Percentiles rank a stretch among this genome's conserved stretches.
These are phyloP conservation scores for Cyclotella baltica DNA, from an alignment of 108 stramenopile genomes.

Conservation along the genomic window DNA sequence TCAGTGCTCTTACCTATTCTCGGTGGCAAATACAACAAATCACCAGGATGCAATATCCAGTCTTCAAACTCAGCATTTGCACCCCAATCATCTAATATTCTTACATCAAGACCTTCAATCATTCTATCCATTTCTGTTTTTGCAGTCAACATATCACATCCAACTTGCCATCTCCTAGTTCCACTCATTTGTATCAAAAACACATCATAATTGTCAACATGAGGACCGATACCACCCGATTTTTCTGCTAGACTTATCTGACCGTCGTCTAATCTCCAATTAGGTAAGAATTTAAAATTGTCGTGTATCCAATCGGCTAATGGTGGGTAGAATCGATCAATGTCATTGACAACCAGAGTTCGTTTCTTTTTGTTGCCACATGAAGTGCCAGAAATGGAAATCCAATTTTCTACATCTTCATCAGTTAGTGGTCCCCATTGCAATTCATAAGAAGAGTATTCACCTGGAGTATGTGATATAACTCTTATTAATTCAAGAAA, in stretches of 20 bases:
- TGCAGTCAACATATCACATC: slow-evolving; percentile 47
- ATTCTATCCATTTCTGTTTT: slow-evolving; percentile 64
- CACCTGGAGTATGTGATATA: slow-evolving; percentile 58
- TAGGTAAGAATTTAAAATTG: slow-evolving; percentile 60
- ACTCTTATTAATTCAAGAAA: slow-evolving; percentile 34
- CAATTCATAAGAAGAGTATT: slow-evolving; percentile 59
- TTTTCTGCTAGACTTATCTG: slow-evolving; percentile 79
- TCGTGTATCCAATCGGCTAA: slow-evolving; percentile 81
- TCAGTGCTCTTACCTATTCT: slow-evolving; percentile 51
- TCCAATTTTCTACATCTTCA: slow-evolving; percentile 29
- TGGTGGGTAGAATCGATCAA: slow-evolving; percentile 76
- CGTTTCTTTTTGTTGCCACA: slow-evolving; percentile 25
- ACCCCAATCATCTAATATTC: slow-evolving; percentile 59
- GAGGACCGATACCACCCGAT: slow-evolving; percentile 91
- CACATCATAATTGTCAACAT: slow-evolving; percentile 96
- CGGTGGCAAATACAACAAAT: slow-evolving; percentile 93
- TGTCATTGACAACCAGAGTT: slow-evolving; percentile 87
- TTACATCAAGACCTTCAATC: slow-evolving; percentile 73
- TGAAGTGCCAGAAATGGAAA: slow-evolving; percentile 19
- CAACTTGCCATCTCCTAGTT: slow-evolving; percentile 79
- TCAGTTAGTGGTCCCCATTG: slow-evolving; percentile 67
- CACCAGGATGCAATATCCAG: slow-evolving; percentile 81
- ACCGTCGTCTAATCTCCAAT: slow-evolving; percentile 90
- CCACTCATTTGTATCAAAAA: slow-evolving; percentile 92
- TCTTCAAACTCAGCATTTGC: slow-evolving; percentile 37